phyloP scores from a whole-genome alignment of 352 stramenopile species.

The Phytophthora chlamydospora region DNA sequence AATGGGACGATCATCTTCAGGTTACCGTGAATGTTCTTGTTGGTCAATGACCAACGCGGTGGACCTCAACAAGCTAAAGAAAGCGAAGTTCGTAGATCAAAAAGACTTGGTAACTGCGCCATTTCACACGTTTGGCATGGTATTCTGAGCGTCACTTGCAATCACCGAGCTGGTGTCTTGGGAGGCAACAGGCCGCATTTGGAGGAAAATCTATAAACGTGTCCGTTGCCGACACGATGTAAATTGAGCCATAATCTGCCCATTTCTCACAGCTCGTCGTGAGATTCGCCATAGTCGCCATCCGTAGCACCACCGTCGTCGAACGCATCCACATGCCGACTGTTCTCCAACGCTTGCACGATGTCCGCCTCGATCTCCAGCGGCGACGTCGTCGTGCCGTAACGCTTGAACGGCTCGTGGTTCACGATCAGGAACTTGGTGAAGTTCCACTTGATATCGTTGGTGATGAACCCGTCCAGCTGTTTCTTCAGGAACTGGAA shows the following conservation, averaged over 20 bases:
- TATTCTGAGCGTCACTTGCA: no score
- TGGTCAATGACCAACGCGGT: no score
- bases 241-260: not conserved
- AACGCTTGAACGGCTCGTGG: constrained; percentile 72
- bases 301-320: constrained; percentile 36
- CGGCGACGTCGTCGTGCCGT: constrained; percentile 70
- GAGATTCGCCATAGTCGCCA: constrained; percentile 33
- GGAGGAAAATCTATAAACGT: no score
- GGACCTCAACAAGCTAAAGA: no score
- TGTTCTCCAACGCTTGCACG: constrained; percentile 43
- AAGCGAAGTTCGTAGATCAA: no score
- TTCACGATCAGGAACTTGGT: constrained; percentile 88
- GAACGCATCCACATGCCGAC: constrained; percentile 32
- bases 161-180: no score
- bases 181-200: no score
- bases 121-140: no score
- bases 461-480: constrained; percentile 65
- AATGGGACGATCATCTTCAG: no score
- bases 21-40: no score
- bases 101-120: no score
- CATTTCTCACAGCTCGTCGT: constrained; percentile 32
- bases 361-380: constrained; percentile 75
- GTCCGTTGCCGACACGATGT: not conserved
- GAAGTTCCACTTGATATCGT: constrained; percentile 91
- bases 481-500: constrained; percentile 92